Base-by-base conservation (phyloP, 2,329 filamentous ascomycete species). In the Botryosphaeria dothidea region DNA sequence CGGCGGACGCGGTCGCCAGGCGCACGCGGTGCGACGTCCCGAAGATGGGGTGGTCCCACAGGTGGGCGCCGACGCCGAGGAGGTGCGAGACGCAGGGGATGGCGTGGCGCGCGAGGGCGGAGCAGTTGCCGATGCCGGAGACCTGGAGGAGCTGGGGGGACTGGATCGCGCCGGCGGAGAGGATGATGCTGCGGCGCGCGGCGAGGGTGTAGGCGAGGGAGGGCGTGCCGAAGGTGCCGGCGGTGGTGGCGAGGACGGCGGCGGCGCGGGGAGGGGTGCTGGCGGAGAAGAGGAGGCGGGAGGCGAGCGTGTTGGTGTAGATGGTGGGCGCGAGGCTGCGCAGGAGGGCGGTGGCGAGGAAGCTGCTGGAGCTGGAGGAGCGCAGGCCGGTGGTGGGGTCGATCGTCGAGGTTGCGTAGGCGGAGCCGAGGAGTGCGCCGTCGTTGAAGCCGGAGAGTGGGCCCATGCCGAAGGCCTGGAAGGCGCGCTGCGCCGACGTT, bases 71-170 rank as follows among this genome's bases (percentile, higher is more conserved):
- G n/a, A 66, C 65, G 29, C 65, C 65, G 7, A 51, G 38, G 17
- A 64, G 52, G 61, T 64, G 21, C 11, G 27, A 15, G 48, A 61
- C 11, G 52, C 56, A 41, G 13, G 65, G 51, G 41, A 66, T 66
- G 43, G 25, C 19, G 29, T 15, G 41, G 13, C 23, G 4, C 9
- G n/a, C 7, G 3, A 66, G 61, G 2, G n/a, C 11, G 25, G 49
- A 15, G 11, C 23, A 21, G 52, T 49, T 49, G 2, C 65, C 65
- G 49, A 66, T 61, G 25, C 65, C 65, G 11, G 65, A 66, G 23
- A 63, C 6, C 75, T 86, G 84, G 5, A 89, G 82, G 2, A 89
- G 73, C 73, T 89, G 86, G 3, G 86, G 85, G 1, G 82, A 82
- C 71, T 88, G 84, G 31, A 57, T 25, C 5, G 56, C 56, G 13